Evolutionary conservation across 1,139 yeast species (phyloP), one percentile per base, ranked within the genome.

Genomic region (Dujonia santamariae): DNA sequence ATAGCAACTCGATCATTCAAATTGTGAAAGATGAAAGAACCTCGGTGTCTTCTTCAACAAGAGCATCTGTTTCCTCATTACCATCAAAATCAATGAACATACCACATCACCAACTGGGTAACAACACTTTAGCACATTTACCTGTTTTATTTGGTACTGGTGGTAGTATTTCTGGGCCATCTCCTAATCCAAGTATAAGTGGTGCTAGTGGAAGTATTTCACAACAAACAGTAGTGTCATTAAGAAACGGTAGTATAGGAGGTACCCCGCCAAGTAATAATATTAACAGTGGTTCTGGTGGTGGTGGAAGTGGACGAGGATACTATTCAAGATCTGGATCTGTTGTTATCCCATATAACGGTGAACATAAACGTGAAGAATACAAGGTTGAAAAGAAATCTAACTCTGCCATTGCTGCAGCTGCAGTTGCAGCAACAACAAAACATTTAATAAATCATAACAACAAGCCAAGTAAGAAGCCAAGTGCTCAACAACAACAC

Each of bases 61-160:
- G 74, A 38, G 72, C 67, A 18, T 65, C 72, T 31, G 64, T 69
- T 9, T 62, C 67, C 36, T 64, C 72, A 9, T 55, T 69, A 25
- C 75, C 75, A 4, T 66, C 72, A 16, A 69, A 69, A 44, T 61
- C 68, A 16, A 69, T 69, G 75, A 63, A 68, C 43, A 69, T 69
- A 7, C 75, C 75, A 1, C 75, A 69, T 45, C 75, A 69, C 45
- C 74, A 67, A 38, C 62, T 60, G 54, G 59, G 55, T 34, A 60
- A 52, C 38, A 60, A 48, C 35, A 56, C 71, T 2, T 54, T 69
- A 46, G 73, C 73, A 1, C 75, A 69, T 43, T 53, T 69, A 36
- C 75, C 75, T 0, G 62, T 67, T 4, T 45, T 68, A 19, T 68
- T 67, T 43, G 75, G 75, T 6, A 56, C 66, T 6, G 37, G 37